Evolutionary conservation across 352 stramenopile species (phyloP).

Genomic region (Phytophthora foliorum): DNA sequence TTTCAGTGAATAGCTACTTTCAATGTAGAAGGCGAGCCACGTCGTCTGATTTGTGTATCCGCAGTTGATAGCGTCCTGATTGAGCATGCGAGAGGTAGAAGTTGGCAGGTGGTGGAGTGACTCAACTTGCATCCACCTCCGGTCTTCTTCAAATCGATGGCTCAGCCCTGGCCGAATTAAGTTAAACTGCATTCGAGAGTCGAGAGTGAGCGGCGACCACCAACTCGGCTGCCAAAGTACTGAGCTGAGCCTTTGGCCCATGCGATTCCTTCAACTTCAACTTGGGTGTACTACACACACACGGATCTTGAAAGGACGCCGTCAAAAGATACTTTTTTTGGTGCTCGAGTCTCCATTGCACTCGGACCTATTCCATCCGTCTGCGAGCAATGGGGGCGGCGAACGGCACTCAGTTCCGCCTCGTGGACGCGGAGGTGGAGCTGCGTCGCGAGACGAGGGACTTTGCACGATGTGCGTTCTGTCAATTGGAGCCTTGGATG

Average conservation of each 20-base stretch:
- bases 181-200: background rate
- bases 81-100: background rate
- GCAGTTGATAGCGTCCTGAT: background rate
- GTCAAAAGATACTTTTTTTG: conserved; percentile 28
- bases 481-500: background rate
- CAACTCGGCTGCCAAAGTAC: background rate
- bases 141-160: background rate
- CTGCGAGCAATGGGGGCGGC: conserved; percentile 55
- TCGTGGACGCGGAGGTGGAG: conserved; percentile 72
- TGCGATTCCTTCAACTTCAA: conserved; percentile 31
- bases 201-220: background rate
- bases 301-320: conserved; percentile 30
- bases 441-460: conserved; percentile 79
- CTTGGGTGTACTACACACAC: conserved; percentile 31
- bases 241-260: no score
- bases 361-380: background rate
- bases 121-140: background rate
- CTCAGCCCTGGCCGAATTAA: background rate
- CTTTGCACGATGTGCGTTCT: conserved; percentile 74
- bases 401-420: conserved; percentile 57
- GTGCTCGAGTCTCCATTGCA: conserved; percentile 7
- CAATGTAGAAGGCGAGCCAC: background rate
- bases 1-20: background rate
- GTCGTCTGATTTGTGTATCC: conserved; percentile 9
- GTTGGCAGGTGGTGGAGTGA: background rate